Evolutionary conservation across 352 stramenopile genomes (phyloP), one percentile per base, ranked within the genome.

Genomic region (Phytophthora crassamura): DNA sequence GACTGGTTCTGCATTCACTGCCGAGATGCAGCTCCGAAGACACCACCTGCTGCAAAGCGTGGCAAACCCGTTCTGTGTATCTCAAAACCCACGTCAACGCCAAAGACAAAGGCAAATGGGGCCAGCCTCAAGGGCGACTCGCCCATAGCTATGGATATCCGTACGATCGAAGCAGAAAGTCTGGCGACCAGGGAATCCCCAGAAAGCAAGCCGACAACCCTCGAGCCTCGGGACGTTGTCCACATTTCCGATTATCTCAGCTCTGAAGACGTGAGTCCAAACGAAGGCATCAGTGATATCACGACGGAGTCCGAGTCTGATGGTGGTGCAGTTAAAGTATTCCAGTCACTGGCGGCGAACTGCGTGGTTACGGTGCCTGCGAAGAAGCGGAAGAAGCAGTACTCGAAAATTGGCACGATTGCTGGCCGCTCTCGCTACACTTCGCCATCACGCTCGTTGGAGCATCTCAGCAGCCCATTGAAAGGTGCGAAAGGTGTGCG

Each of bases 1-100:
- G 82, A 93, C 58, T 93, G 84, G 84, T 91, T 89, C 56, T 93
- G 84, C 46, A 43, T 48, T 16, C 47, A 74, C 43, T 92, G 84
- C 59, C 65, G 69, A 16, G 63, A 67, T 43, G 50, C 28, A 18
- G 25, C 32, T 38, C 11, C 35, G 6, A 55, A 41, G 6, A 16
- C 16, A 15, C 9, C 25, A 5, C 8, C 50, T 28, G 41, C 32
- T 14, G 47, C 38, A 34, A 43, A 30, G 12, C 20, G 47, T 18
- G 59, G 64, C 25, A 58, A 32, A 45, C 16, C 49, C 7, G 34
- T 18, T 33, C 30, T 58, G 28, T 16, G 16, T 20, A 30, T 28
- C 36, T 51, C 38, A n/a, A 55, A 48, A 34, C 14, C 39, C 30
- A 42, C 48, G 15, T 42, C 49, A 6, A 62, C 51, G 48, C 45